These are phyloP conservation scores for Luffa acutangula DNA, from an alignment of 306 rosid genomes.

Conservation along the genomic window DNA sequence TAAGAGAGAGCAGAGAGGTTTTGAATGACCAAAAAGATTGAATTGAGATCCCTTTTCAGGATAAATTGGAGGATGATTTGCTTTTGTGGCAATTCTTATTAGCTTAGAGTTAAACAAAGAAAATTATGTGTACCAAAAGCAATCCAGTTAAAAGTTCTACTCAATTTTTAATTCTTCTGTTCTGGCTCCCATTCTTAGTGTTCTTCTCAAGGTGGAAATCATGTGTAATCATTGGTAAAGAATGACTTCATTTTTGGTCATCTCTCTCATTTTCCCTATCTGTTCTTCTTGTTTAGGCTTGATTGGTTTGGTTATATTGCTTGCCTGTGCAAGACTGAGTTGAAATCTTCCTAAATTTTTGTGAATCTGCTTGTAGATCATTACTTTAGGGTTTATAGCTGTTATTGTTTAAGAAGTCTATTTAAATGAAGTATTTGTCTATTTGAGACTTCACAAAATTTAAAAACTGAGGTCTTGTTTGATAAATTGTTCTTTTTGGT, in stretches of 20 bases:
- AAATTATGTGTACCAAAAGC: not conserved
- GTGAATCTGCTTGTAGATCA: not conserved
- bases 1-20: not conserved
- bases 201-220: not conserved
- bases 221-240: not conserved
- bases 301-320: not conserved
- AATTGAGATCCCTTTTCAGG: constrained; percentile 2
- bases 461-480: too few species aligned
- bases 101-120: not conserved
- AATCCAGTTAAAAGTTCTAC: not conserved
- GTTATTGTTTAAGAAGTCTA: not conserved
- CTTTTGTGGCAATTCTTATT: not conserved
- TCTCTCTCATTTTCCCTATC: not conserved
- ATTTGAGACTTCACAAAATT: too few species aligned
- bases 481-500: too few species aligned
- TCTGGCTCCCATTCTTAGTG: not conserved
- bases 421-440: too few species aligned
- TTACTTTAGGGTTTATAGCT: not conserved
- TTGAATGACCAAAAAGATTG: not conserved
- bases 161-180: not conserved
- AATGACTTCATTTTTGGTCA: not conserved
- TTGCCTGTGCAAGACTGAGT: not conserved
- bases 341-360: not conserved
- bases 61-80: not conserved
- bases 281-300: not conserved